These are phyloP conservation scores for Claviceps africana DNA, from an alignment of 2,329 filamentous ascomycete genomes.

Conservation along the genomic window DNA sequence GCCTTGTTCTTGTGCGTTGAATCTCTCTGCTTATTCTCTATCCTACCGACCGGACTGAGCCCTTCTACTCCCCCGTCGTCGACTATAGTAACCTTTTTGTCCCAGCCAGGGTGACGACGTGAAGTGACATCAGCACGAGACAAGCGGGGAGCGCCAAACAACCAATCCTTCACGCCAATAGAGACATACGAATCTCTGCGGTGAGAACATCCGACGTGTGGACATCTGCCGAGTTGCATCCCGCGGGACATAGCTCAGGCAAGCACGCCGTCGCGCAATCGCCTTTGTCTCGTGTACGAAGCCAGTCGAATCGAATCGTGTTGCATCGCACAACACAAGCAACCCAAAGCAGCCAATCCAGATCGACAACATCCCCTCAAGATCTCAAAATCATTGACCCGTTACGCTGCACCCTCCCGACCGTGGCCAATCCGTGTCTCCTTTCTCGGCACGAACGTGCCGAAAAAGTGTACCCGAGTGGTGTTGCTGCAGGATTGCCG, in stretches of 20 bases:
- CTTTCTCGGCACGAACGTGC: slow-evolving; percentile 6
- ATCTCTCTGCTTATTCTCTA: neutral
- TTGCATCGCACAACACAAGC: slow-evolving; percentile 1
- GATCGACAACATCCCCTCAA: neutral
- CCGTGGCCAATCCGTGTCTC: slow-evolving; percentile 4
- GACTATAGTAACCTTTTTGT: neutral
- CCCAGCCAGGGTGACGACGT: neutral
- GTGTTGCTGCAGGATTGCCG: slow-evolving; percentile 5
- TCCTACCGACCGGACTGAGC: no score
- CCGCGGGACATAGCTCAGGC: neutral
- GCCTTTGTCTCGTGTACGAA: neutral
- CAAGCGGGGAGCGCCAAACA: neutral
- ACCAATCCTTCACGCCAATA: neutral
- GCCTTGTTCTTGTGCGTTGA: neutral
- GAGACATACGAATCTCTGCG: neutral
- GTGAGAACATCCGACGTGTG: neutral
- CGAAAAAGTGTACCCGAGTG: slow-evolving; percentile 3
- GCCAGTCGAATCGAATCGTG: neutral
- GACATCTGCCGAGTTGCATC: neutral
- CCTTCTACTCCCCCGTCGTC: neutral
- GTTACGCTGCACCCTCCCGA: slow-evolving; percentile 6
- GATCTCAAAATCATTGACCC: neutral
- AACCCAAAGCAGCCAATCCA: slow-evolving; percentile 1
- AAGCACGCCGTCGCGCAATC: neutral
- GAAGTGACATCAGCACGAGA: slow-evolving; percentile 1